These are phyloP conservation scores for Teratosphaeria viscida DNA, from an alignment of 2,329 filamentous ascomycete species.

Conservation along the genomic window DNA sequence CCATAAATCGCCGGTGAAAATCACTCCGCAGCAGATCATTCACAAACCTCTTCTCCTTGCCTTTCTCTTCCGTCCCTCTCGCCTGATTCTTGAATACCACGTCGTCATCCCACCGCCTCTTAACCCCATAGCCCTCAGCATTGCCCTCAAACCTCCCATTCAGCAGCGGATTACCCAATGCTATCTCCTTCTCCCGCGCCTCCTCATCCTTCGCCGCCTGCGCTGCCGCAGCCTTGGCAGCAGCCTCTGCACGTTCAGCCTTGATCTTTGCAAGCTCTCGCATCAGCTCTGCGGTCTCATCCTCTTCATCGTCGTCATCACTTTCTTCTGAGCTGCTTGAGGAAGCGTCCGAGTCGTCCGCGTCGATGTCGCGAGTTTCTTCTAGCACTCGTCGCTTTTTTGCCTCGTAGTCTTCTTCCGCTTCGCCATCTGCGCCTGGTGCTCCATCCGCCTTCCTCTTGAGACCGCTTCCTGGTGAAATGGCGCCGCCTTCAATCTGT, in stretches of 20 bases:
- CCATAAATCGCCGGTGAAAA: constrained; percentile 97
- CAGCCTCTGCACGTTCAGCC: constrained; percentile 69
- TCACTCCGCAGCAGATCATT: constrained; percentile 91
- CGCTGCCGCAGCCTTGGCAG: constrained; percentile 72
- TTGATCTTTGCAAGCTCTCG: constrained; percentile 92
- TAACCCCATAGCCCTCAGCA: constrained; percentile 69
- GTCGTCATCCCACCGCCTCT: constrained; percentile 92
- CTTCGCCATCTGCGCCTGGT: constrained; percentile 40
- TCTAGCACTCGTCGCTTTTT: constrained; percentile 81
- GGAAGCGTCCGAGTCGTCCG: constrained; percentile 51
- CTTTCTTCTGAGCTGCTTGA: constrained; percentile 13
- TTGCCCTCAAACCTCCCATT: constrained; percentile 40
- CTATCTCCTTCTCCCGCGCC: constrained; percentile 76
- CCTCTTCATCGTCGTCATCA: constrained; percentile 57
- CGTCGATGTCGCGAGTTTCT: constrained; percentile 80
- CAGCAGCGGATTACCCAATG: constrained; percentile 81
- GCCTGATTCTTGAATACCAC: constrained; percentile 99
- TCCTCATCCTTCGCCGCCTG: constrained; percentile 72
- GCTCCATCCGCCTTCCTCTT: constrained; percentile 55
- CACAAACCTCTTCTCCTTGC: constrained; percentile 66
- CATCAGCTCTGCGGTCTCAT: constrained; percentile 81
- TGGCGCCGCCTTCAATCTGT: constrained; percentile 37
- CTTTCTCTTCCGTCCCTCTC: constrained; percentile 82
- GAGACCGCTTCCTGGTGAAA: constrained; percentile 25
- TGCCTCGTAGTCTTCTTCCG: constrained; percentile 54